Evolutionary conservation across 140 eudicot species (phyloP).

Genomic region (Anethum foeniculum): DNA sequence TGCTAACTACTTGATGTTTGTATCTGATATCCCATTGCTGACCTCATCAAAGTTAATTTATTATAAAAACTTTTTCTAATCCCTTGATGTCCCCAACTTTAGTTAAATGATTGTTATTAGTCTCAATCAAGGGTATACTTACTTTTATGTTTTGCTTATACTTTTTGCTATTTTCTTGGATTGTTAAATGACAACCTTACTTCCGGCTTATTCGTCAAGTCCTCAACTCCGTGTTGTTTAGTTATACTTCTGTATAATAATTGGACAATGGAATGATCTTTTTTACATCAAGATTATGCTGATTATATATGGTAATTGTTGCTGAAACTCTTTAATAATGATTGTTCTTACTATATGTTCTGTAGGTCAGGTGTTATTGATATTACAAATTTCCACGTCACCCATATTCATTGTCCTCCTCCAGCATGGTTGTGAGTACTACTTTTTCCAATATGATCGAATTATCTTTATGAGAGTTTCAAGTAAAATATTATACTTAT

Average conservation of each 20-base stretch:
- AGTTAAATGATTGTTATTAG: not conserved
- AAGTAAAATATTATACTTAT: not conserved
- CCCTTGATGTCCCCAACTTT: not conserved
- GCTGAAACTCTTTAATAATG: not conserved
- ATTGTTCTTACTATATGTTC: slow-evolving; percentile 6
- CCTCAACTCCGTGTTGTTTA: not conserved
- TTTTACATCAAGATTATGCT: not conserved
- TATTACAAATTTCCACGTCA: slow-evolving; percentile 49
- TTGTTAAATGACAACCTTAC: not conserved
- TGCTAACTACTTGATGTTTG: not conserved
- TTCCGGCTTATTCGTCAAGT: not conserved
- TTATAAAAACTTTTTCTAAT: not conserved
- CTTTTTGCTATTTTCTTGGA: not conserved
- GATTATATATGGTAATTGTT: not conserved
- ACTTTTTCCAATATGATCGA: not conserved
- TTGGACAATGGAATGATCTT: not conserved
- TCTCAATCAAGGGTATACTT: not conserved
- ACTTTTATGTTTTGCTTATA: not conserved
- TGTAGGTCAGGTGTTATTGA: slow-evolving; percentile 91
- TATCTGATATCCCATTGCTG: not conserved
- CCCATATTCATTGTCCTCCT: slow-evolving; percentile 95
- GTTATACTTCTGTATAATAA: not conserved
- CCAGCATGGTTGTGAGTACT: slow-evolving; percentile 88
- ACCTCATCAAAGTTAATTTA: not conserved
- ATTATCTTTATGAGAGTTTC: not conserved